Conservation (phyloP, 169 alveolate genomes). For the Eimeria mitis region DNA sequence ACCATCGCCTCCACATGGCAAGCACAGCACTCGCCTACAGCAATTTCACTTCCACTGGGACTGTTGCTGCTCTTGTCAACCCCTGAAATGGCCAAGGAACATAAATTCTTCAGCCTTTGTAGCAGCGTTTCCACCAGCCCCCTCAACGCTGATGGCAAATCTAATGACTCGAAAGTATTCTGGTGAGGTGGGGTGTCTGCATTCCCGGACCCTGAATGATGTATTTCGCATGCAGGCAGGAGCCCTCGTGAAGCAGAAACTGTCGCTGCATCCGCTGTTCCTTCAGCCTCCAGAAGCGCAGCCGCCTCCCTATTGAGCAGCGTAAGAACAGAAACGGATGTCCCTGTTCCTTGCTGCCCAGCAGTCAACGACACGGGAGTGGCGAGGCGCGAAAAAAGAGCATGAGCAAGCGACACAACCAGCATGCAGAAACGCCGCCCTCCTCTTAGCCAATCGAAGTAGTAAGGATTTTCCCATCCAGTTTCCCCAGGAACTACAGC, state of each 20-base stretch:
- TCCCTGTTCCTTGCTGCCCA: constrained; percentile 10
- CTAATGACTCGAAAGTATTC: constrained; percentile 52
- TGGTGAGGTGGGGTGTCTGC: neutral
- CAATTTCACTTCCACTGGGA: constrained; percentile 30
- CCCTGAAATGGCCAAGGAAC: constrained; percentile 1
- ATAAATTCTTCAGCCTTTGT: constrained; percentile 39
- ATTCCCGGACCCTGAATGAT: constrained; percentile 3
- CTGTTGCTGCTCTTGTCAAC: neutral
- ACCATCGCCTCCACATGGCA: constrained; percentile 73
- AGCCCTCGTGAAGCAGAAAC: neutral
- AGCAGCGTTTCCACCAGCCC: constrained; percentile 56
- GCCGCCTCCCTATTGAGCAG: constrained; percentile 51
- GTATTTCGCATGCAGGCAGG: constrained; percentile 43
- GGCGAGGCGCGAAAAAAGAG: constrained; percentile 65
- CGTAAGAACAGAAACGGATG: constrained; percentile 50
- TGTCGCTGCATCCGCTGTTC: constrained; percentile 3
- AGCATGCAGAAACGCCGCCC: constrained; percentile 65
- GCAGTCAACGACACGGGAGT: constrained; percentile 62
- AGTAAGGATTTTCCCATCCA: constrained; percentile 71
- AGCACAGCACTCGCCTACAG: constrained; percentile 52
- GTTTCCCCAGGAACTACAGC: constrained; percentile 68
- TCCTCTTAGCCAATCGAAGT: constrained; percentile 59
- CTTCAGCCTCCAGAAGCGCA: constrained; percentile 34
- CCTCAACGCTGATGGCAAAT: constrained; percentile 53
- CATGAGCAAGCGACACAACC: constrained; percentile 67